phyloP scores from a whole-genome alignment of 768 basidiomycete species.

The Lactarius indigo region DNA sequence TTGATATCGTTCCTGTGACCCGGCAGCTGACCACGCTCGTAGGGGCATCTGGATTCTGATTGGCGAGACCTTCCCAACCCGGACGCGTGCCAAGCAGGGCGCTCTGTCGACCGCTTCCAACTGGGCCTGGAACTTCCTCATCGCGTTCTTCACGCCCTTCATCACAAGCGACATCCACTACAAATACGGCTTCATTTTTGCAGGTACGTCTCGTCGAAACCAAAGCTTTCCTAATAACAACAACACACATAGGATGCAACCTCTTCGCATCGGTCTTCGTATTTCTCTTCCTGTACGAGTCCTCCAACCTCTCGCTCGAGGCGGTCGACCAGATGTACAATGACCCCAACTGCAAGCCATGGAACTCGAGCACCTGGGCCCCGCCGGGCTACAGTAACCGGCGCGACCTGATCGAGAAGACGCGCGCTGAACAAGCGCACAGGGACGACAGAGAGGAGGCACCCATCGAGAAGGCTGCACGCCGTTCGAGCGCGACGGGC shows the following conservation, averaged over 20 bases:
- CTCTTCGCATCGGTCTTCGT: slow-evolving; percentile 57
- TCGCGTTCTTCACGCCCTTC: slow-evolving; percentile 79
- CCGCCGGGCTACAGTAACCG: slow-evolving; percentile 51
- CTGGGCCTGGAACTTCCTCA: slow-evolving; percentile 68
- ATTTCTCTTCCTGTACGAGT: slow-evolving; percentile 75
- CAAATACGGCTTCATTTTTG: slow-evolving; percentile 69
- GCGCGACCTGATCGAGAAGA: slow-evolving; percentile 44
- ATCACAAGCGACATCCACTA: slow-evolving; percentile 55
- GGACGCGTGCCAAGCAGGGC: slow-evolving; percentile 68
- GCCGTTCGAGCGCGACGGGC: slow-evolving; percentile 6
- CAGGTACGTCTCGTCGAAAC: slow-evolving; percentile 37
- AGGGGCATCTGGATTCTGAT: slow-evolving; percentile 74
- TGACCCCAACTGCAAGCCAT: slow-evolving; percentile 60
- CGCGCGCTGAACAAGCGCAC: slow-evolving; percentile 39
- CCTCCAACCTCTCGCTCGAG: slow-evolving; percentile 63
- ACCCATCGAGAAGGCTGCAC: background rate
- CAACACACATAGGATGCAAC: slow-evolving; percentile 51
- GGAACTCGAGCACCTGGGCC: slow-evolving; percentile 60
- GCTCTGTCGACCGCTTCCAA: slow-evolving; percentile 61
- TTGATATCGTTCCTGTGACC: background rate
- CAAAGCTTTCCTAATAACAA: no score
- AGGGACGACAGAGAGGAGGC: slow-evolving; percentile 16
- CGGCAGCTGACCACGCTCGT: background rate
- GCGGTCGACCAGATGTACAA: slow-evolving; percentile 64
- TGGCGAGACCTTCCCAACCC: slow-evolving; percentile 72